phyloP scores from a whole-genome alignment of 495 filamentous ascomycete species.

The Lophiotrema nucula region DNA sequence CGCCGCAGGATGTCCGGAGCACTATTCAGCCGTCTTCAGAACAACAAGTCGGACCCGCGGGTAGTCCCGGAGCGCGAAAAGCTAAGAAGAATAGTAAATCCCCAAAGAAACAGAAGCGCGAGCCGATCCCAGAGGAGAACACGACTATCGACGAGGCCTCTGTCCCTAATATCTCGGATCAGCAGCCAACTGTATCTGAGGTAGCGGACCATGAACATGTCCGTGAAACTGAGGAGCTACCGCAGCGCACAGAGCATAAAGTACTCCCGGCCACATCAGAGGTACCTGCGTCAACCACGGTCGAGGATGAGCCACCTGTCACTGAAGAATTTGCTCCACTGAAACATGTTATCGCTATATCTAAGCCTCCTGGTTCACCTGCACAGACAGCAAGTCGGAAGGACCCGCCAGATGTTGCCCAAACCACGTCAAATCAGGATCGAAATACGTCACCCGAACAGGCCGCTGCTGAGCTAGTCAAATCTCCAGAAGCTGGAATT shows the following conservation, averaged over 20 bases:
- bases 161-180: not conserved
- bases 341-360: no score
- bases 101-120: not conserved
- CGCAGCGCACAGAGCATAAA: not conserved
- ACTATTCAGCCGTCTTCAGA: not conserved
- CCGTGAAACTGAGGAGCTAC: not conserved
- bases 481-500: no score
- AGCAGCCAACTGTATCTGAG: not conserved
- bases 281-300: no score
- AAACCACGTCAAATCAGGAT: no score
- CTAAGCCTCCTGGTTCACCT: no score
- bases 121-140: not conserved
- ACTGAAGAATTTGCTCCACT: no score
- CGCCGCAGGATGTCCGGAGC: constrained; percentile 30
- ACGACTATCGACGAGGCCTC: not conserved
- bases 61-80: constrained; percentile 20
- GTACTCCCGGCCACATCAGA: no score
- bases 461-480: no score
- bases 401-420: no score
- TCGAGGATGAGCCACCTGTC: no score
- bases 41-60: not conserved
- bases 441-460: no score
- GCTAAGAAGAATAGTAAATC: constrained; percentile 2
- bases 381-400: no score
- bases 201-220: not conserved